Evolutionary conservation across 176 grass and related monocot species (phyloP).

Genomic region (Raddia distichophylla): DNA sequence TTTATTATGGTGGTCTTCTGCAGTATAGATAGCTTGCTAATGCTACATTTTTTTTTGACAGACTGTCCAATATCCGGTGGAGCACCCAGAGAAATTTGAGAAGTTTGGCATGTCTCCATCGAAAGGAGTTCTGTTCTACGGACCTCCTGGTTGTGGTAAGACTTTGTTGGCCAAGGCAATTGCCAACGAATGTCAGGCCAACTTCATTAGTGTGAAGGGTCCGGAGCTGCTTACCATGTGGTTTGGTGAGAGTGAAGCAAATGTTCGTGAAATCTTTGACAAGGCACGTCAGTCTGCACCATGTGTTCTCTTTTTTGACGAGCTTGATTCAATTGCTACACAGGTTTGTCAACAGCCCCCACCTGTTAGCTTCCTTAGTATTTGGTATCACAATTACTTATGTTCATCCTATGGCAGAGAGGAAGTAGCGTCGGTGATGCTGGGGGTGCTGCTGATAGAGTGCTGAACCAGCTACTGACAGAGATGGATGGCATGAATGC

Average conservation of each 20-base stretch:
- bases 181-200: constrained; percentile 92
- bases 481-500: constrained; percentile 92
- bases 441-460: constrained; percentile 78
- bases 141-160: constrained; percentile 86
- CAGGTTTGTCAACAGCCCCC: constrained; percentile 47
- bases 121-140: constrained; percentile 90
- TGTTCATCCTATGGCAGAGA: constrained; percentile 49
- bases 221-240: constrained; percentile 88
- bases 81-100: constrained; percentile 90
- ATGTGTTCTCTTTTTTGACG: constrained; percentile 84
- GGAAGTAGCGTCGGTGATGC: constrained; percentile 76
- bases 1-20: not conserved
- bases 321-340: constrained; percentile 84
- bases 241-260: constrained; percentile 96
- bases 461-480: constrained; percentile 78
- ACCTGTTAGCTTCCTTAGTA: not conserved
- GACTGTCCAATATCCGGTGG: constrained; percentile 88
- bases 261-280: constrained; percentile 82
- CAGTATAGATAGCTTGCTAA: not conserved
- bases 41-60: constrained; percentile 19
- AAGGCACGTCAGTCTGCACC: constrained; percentile 76
- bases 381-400: constrained; percentile 12
- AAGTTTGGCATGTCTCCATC: constrained; percentile 94
- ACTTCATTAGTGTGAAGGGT: constrained; percentile 90
- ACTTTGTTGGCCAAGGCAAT: constrained; percentile 92